Evolutionary conservation across 2,329 filamentous ascomycete genomes (phyloP), one percentile per base, ranked within the genome.

Genomic region (Hymenoscyphus infarciens): DNA sequence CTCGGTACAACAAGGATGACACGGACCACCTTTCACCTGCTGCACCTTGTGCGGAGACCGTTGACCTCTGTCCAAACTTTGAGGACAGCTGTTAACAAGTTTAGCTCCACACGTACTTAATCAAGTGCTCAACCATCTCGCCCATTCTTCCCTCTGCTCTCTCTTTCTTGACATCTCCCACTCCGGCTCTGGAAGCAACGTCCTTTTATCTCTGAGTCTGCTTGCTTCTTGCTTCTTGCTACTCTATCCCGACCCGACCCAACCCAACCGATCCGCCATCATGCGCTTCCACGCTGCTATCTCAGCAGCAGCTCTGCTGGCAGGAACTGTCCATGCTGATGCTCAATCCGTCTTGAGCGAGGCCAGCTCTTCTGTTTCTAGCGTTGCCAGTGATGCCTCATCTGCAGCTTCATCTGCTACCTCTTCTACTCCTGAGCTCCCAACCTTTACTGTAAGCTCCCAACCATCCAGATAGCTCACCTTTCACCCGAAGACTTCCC

Each of bases 271-370:
- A 53, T 60, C 31, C 58, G 67, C 74, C 83, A 87, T 74, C 75
- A 96, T 96, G 92, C 91, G 89, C 86, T 87, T 96, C 79, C 89
- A 90, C 80, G 82, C 89, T 77, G 85, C 88, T 70, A 86, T 89
- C 70, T 84, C 89, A 74, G 88, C 91, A 75, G 89, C 90, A 73
- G 86, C 90, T 73, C 78, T 92, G 70, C 78, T 90, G 74, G 88
- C 88, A 69, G 84, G 87, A 76, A 85, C 86, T 70, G 87, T 88
- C 74, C 83, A 86, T 69, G 85, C 87, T 67, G 86, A 90, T 68
- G 80, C 82, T 63, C 84, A 89, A 74, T 82, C 83, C 72, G 76
- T 78, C 61, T 72, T 82, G 66, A 79, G 77, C 67, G 81, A 82
- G 61, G 78, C 81, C 65, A 77, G 74, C 70, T 75, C 78, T 53